These are phyloP conservation scores for Parafenestella ontariensis DNA, from an alignment of 2,329 filamentous ascomycete genomes.

Conservation along the genomic window DNA sequence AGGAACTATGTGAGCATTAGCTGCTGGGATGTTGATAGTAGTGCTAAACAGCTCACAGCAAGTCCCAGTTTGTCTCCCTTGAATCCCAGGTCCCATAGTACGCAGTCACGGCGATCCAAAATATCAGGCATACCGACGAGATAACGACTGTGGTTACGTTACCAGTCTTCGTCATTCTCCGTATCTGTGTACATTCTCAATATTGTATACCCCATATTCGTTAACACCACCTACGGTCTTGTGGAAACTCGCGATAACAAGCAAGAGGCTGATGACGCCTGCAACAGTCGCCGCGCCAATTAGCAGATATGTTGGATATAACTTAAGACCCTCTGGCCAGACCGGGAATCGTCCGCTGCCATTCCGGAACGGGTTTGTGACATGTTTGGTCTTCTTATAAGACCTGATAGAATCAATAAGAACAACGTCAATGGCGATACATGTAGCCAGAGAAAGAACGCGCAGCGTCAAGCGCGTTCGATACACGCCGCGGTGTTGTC, in stretches of 20 bases:
- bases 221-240: constrained; percentile 13
- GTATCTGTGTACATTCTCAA: constrained; percentile 13
- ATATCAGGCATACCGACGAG: constrained; percentile 17
- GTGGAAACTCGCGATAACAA: constrained; percentile 23
- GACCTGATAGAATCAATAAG: constrained; percentile 13
- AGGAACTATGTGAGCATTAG: constrained; percentile 16
- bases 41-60: constrained; percentile 11
- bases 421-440: constrained; percentile 13
- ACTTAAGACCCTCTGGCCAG: constrained; percentile 24
- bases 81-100: constrained; percentile 32
- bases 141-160: constrained; percentile 24
- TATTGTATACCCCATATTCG: neutral
- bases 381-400: constrained; percentile 16
- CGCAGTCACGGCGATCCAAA: constrained; percentile 23
- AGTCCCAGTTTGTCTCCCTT: constrained; percentile 26
- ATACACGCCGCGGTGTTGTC: constrained; percentile 17
- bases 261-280: constrained; percentile 16
- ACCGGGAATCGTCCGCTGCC: constrained; percentile 25
- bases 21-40: neutral
- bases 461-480: constrained; percentile 20
- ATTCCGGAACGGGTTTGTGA: constrained; percentile 17
- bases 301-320: constrained; percentile 20
- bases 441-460: constrained; percentile 14
- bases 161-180: constrained; percentile 25
- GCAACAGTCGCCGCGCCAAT: constrained; percentile 18